Conservation (phyloP, 345 rosid species). For the Fremontodendron californicum region DNA sequence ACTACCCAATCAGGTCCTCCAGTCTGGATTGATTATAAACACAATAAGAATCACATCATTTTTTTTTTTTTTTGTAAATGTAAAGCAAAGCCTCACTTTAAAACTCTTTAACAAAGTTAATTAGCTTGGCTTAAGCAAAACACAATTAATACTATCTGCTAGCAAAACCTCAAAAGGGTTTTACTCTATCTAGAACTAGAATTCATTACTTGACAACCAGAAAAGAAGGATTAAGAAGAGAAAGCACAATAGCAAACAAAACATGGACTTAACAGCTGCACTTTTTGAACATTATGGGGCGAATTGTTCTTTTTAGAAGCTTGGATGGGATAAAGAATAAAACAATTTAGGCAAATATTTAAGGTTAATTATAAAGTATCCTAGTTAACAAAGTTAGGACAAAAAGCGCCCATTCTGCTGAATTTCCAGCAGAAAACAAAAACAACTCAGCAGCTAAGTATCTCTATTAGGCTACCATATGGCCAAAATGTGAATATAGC, state of each 20-base stretch:
- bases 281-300: neutral
- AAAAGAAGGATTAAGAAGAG: neutral
- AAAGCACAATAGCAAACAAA: too few relatives aligned
- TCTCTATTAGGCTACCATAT: too few relatives aligned
- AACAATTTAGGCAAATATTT: neutral
- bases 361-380: neutral
- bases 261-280: too few relatives aligned
- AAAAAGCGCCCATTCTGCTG: conserved; percentile 16
- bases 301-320: neutral
- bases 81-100: neutral
- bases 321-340: neutral
- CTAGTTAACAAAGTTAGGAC: conserved; percentile 17
- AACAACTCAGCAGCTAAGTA: neutral
- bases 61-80: neutral
- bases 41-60: too few relatives aligned
- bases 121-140: neutral
- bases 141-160: neutral
- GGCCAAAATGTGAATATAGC: too few relatives aligned
- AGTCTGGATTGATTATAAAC: conserved; percentile 35
- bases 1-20: conserved; percentile 93
- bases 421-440: conserved; percentile 19
- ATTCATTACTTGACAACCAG: neutral
- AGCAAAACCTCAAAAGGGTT: neutral
- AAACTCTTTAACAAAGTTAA: neutral
- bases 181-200: neutral